Evolutionary conservation across 2,329 filamentous ascomycete species (phyloP).

Genomic region (Trichoderma sp.): DNA sequence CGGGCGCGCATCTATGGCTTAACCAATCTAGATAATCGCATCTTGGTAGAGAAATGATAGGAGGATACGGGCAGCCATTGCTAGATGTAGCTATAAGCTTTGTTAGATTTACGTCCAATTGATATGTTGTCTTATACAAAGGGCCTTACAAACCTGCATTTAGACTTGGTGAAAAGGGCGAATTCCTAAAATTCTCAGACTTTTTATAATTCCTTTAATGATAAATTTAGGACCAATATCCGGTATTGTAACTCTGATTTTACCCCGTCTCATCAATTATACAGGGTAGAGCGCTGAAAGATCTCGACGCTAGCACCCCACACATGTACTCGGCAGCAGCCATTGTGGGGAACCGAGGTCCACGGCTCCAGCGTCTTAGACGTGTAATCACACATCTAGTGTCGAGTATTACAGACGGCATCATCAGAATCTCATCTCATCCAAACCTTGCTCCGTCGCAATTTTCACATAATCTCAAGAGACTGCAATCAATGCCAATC

Average conservation of each 20-base stretch:
- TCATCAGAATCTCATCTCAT: not conserved
- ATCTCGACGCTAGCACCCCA: not conserved
- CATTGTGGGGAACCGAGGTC: slow-evolving; percentile 16
- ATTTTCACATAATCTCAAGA: not conserved
- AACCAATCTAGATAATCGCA: too few species aligned
- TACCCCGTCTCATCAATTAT: not conserved
- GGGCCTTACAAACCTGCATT: too few species aligned
- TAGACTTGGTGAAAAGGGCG: not conserved
- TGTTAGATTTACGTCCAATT: too few species aligned
- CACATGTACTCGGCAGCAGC: not conserved
- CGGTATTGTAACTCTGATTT: not conserved
- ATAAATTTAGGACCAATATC: not conserved
- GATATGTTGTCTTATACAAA: too few species aligned
- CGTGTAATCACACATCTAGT: not conserved
- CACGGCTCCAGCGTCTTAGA: slow-evolving; percentile 3
- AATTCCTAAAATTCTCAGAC: not conserved
- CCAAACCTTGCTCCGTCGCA: not conserved
- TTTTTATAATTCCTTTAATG: not conserved
- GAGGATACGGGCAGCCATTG: too few species aligned
- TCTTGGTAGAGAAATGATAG: too few species aligned
- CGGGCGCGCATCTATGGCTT: not conserved
- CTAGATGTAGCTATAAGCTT: too few species aligned
- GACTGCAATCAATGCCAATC: not conserved
- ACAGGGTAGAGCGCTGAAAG: not conserved
- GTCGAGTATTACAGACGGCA: not conserved